These are phyloP conservation scores for Boletellus ananiceps DNA, from an alignment of 768 basidiomycete species.

Conservation along the genomic window DNA sequence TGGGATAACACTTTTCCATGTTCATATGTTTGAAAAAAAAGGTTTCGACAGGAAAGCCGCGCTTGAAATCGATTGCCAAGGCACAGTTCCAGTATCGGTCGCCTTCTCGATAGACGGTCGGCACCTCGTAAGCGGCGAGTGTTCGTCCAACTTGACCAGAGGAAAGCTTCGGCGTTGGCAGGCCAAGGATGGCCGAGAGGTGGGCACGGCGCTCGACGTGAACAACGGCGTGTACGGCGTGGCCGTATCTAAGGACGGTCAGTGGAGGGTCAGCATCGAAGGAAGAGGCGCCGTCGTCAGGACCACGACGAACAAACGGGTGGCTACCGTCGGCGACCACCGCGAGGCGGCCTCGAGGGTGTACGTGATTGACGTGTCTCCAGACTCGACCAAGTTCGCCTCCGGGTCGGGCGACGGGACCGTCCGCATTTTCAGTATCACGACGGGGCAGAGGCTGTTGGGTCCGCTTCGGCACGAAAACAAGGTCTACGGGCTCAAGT, in stretches of 20 bases:
- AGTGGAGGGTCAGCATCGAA: slow-evolving; percentile 5
- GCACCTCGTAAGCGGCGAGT: slow-evolving; percentile 6
- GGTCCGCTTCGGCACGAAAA: slow-evolving; percentile 2
- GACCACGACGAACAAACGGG: slow-evolving; percentile 3
- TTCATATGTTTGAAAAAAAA: background rate
- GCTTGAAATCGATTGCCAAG: slow-evolving; percentile 7
- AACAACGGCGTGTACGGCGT: background rate
- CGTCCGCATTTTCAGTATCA: slow-evolving; percentile 3
- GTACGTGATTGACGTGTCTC: slow-evolving; percentile 7
- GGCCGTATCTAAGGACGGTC: slow-evolving; percentile 7
- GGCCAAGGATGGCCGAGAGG: background rate
- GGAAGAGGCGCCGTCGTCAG: slow-evolving; percentile 1
- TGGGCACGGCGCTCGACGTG: background rate
- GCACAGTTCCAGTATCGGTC: slow-evolving; percentile 2
- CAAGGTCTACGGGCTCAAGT: slow-evolving; percentile 5
- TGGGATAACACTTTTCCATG: background rate
- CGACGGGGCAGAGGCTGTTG: background rate
- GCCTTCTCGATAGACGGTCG: slow-evolving; percentile 3
- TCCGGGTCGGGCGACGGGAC: slow-evolving; percentile 10
- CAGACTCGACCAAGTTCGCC: slow-evolving; percentile 8
- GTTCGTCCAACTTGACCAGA: background rate
- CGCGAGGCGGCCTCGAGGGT: background rate
- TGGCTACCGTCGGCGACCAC: background rate
- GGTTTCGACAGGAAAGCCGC: background rate
- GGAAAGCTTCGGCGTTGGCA: slow-evolving; percentile 4